Conservation (phyloP, 352 stramenopile genomes). For the Globisporangium solare region DNA sequence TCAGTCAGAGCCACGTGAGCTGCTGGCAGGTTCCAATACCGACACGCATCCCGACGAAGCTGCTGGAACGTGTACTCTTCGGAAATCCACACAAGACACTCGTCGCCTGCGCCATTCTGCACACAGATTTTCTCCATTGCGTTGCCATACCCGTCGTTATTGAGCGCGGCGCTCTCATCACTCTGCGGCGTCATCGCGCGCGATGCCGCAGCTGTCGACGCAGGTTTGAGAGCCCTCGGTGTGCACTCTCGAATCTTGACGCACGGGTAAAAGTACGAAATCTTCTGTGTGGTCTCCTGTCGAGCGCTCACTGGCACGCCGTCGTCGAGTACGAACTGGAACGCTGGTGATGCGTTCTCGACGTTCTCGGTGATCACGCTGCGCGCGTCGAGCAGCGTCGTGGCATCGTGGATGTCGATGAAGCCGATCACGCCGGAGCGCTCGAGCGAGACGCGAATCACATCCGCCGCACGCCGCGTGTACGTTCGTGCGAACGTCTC, state of each 20-base stretch:
- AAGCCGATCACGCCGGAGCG: constrained; percentile 62
- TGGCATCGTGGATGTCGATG: constrained; percentile 62
- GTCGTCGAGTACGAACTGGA: constrained; percentile 74
- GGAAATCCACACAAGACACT: constrained; percentile 63
- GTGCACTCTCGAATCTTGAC: constrained; percentile 60
- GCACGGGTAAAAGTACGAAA: constrained; percentile 60
- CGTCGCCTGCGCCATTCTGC: constrained; percentile 38
- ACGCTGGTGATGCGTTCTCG: constrained; percentile 53
- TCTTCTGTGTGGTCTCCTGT: constrained; percentile 56
- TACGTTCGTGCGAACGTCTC: constrained; percentile 37
- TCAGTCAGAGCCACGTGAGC: constrained; percentile 45
- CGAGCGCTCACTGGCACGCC: constrained; percentile 48
- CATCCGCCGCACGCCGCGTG: constrained; percentile 45
- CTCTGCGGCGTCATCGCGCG: constrained; percentile 2
- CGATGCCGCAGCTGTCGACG: constrained; percentile 4
- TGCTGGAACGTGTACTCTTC: constrained; percentile 76
- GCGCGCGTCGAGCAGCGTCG: constrained; percentile 57
- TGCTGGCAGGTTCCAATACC: constrained; percentile 61
- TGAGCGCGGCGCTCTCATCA: not conserved
- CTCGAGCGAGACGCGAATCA: constrained; percentile 64
- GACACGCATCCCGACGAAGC: constrained; percentile 55
- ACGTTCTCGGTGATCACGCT: constrained; percentile 64
- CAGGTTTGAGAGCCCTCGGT: constrained; percentile 1
- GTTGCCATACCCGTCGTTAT: not conserved
- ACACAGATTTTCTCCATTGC: constrained; percentile 51